Evolutionary conservation across 108 stramenopile species (phyloP).

Genomic region (Epithemia pelagica): DNA sequence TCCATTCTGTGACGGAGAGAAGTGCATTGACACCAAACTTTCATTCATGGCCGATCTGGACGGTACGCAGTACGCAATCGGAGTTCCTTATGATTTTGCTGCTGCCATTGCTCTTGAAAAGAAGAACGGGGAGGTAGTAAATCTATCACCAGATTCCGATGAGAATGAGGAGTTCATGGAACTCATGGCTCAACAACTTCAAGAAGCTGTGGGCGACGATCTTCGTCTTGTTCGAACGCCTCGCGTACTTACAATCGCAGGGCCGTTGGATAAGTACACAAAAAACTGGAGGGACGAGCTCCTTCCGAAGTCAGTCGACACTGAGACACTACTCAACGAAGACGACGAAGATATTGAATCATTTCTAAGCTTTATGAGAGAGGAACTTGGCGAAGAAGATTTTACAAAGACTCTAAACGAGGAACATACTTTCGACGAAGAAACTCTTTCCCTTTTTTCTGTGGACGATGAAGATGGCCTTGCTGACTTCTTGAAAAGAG

Average conservation of each 20-base stretch:
- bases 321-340: conserved; percentile 24
- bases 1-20: conserved; percentile 27
- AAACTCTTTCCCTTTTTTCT: conserved; percentile 27
- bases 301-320: conserved; percentile 16
- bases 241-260: conserved; percentile 44
- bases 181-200: conserved; percentile 43
- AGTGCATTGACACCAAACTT: conserved; percentile 37
- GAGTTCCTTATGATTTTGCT: conserved; percentile 35
- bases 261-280: conserved; percentile 32
- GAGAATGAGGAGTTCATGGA: conserved; percentile 49
- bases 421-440: conserved; percentile 22
- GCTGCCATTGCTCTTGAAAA: conserved; percentile 34
- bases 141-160: conserved; percentile 29
- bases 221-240: conserved; percentile 40
- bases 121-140: conserved; percentile 17
- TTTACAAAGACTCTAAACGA: conserved; percentile 30
- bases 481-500: conserved; percentile 21
- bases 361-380: conserved; percentile 38
- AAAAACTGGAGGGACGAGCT: conserved; percentile 25
- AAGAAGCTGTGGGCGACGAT: conserved; percentile 36
- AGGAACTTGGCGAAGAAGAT: conserved; percentile 47
- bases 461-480: conserved; percentile 29
- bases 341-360: conserved; percentile 27
- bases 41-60: conserved; percentile 38
- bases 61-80: conserved; percentile 36